Base-by-base conservation (phyloP, 176 grass and related monocot species). In the Alopecurus myosuroides region DNA sequence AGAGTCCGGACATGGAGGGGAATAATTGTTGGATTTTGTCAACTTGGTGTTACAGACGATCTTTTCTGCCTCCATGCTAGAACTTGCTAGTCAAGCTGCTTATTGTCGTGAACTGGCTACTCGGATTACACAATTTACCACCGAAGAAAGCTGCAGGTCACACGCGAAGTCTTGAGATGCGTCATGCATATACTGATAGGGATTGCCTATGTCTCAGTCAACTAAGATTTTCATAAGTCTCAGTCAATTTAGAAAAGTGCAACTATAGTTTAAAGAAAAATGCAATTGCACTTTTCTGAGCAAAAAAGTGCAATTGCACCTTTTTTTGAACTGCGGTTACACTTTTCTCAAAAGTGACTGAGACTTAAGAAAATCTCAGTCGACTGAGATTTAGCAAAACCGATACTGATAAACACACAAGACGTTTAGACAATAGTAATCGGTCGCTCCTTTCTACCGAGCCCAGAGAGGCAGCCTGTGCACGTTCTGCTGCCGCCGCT, bases 401-500 rank as follows among this genome's bases (percentile, higher is more conserved):
- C n/a, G n/a, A n/a, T n/a, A n/a, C n/a, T n/a, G n/a, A n/a, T n/a
- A n/a, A n/a, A 28, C 17, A 29, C 20, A 30, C 14, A 45, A 61
- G 41, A 40, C 26, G 17, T 4, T 63, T 41, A 15, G 17, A 28
- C 13, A 12, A 1, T 12, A 14, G 49, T 5, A 34, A 18, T 45
- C 7, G 29, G 72, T 57, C 17, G 2, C 34, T 20, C 56, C 51
- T n/a, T 4, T 58, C 55, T 85, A 95, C 53, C 82, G 79, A 48
- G 93, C 90, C 85, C 90, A 88, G 63, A 92, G 83, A 1, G 88
- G 79, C 76, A 92, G 77, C 22, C 83, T 86, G 57, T 70, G 79
- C 49, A 85, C 53, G 82, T 75, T 88, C 78, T 79, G 57, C 66
- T 20, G 77, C 57, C n/a, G 63, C 81, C 5, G 56, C 69, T 75